Conservation (phyloP, 768 basidiomycete genomes). For the Tulasnella sp. region DNA sequence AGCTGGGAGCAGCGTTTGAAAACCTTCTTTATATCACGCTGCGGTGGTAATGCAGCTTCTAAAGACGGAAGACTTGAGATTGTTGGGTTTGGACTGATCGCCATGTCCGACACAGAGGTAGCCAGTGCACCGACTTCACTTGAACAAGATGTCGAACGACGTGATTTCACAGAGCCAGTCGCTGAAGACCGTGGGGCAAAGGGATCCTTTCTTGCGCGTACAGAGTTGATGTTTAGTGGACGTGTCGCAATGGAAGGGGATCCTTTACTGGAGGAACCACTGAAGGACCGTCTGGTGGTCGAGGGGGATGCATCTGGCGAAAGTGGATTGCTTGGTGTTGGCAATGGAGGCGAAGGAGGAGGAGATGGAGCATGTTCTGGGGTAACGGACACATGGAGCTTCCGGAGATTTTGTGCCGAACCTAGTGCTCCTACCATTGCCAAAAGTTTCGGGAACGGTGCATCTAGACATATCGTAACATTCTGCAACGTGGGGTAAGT, state of each 20-base stretch:
- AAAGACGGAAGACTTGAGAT: slow-evolving; percentile 21
- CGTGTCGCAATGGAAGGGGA: too few relatives aligned
- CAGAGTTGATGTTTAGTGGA: too few relatives aligned
- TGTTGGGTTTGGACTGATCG: slow-evolving; percentile 22
- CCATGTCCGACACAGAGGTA: too few relatives aligned
- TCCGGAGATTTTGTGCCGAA: slow-evolving; percentile 24
- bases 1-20: slow-evolving; percentile 28
- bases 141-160: too few relatives aligned
- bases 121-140: too few relatives aligned
- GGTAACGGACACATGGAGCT: slow-evolving; percentile 25
- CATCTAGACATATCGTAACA: slow-evolving; percentile 27
- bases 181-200: too few relatives aligned
- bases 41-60: slow-evolving; percentile 29
- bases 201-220: too few relatives aligned
- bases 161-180: too few relatives aligned
- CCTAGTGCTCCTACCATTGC: slow-evolving; percentile 26
- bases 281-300: slow-evolving; percentile 9
- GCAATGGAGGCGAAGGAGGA: slow-evolving; percentile 22
- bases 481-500: slow-evolving; percentile 18
- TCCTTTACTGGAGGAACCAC: too few relatives aligned
- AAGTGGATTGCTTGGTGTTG: slow-evolving; percentile 22
- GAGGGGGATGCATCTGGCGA: slow-evolving; percentile 27
- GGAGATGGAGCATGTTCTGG: slow-evolving; percentile 25
- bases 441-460: slow-evolving; percentile 29
- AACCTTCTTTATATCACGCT: slow-evolving; percentile 30